phyloP scores from a whole-genome alignment of 1,284 basidiomycete species.

The Tilletia walkeri region DNA sequence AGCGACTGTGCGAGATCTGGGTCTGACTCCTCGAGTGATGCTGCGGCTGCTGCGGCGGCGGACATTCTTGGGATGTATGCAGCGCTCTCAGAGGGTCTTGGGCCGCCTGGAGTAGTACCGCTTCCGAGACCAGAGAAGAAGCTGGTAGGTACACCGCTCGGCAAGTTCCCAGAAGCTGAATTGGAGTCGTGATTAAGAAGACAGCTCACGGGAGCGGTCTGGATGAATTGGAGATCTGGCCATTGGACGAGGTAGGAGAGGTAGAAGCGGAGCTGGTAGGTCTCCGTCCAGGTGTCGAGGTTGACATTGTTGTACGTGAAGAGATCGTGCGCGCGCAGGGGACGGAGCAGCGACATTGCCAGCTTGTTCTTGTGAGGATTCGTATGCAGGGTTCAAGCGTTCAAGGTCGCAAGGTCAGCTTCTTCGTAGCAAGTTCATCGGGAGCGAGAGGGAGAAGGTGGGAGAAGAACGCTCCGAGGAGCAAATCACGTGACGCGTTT shows the following conservation, averaged over 20 bases:
- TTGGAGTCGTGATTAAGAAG: constrained; percentile 13
- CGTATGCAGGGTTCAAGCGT: neutral
- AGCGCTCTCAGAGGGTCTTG: neutral
- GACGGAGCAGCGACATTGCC: constrained; percentile 76
- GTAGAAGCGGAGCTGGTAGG: constrained; percentile 82
- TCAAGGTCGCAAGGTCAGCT: no score
- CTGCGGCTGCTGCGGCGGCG: constrained; percentile 7
- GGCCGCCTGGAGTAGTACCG: neutral
- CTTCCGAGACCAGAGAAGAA: neutral
- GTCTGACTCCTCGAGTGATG: neutral
- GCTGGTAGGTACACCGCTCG: neutral
- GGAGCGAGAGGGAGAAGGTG: no score
- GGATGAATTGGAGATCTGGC: constrained; percentile 81
- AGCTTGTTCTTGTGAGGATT: neutral
- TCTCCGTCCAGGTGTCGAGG: constrained; percentile 89
- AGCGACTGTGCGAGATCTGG: neutral
- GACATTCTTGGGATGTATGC: constrained; percentile 13
- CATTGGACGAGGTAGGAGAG: constrained; percentile 79
- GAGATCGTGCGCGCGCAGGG: constrained; percentile 79
- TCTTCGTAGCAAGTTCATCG: no score
- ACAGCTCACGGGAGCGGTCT: constrained; percentile 65
- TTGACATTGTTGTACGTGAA: constrained; percentile 93
- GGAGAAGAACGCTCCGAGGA: no score
- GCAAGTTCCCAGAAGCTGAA: no score
- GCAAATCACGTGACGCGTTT: no score